A percentile compares a stretch with the other conserved stretches of the same genome.
These are phyloP conservation scores for Coniosporium tulheliwenetii DNA, from an alignment of 2,329 filamentous ascomycete species.

Conservation along the genomic window DNA sequence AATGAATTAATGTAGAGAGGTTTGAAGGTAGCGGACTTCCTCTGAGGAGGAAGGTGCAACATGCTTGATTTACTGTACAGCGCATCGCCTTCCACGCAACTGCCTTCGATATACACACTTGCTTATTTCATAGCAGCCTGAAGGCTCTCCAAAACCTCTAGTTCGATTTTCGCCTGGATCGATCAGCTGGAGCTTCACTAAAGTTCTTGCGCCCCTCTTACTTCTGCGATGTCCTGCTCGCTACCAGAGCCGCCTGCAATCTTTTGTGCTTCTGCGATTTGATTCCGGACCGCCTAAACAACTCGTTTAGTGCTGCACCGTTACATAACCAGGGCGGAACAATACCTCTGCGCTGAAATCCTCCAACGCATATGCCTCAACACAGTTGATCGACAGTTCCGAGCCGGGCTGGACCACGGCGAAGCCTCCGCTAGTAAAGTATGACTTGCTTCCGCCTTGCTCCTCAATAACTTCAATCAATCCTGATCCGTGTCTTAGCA, in stretches of 20 bases:
- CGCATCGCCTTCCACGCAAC: conserved; percentile 6
- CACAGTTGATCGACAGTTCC: conserved; percentile 90
- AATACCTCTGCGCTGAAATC: conserved; percentile 76
- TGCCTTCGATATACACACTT: conserved; percentile 24
- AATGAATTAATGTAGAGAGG: neutral
- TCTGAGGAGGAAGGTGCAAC: neutral
- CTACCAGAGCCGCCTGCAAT: conserved; percentile 78
- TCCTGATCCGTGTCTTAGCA: conserved; percentile 34
- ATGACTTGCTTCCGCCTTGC: conserved; percentile 79
- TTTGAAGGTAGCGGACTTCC: neutral
- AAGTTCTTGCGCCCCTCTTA: too few relatives aligned
- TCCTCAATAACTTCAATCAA: conserved; percentile 94
- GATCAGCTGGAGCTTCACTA: too few relatives aligned
- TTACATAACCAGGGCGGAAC: too few relatives aligned
- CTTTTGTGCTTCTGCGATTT: conserved; percentile 93
- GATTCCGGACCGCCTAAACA: conserved; percentile 56
- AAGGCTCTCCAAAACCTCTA: conserved; percentile 83
- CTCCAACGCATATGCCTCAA: conserved; percentile 87
- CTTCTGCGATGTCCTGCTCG: conserved; percentile 91
- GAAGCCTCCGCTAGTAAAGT: conserved; percentile 97
- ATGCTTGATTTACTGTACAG: conserved; percentile 17
- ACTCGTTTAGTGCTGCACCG: too few relatives aligned
- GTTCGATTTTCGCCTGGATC: conserved; percentile 69
- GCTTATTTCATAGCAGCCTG: conserved; percentile 67
- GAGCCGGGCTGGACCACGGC: conserved; percentile 94